These are phyloP conservation scores for Epichloe gansuensis DNA, from an alignment of 2,329 filamentous ascomycete genomes.

Conservation along the genomic window DNA sequence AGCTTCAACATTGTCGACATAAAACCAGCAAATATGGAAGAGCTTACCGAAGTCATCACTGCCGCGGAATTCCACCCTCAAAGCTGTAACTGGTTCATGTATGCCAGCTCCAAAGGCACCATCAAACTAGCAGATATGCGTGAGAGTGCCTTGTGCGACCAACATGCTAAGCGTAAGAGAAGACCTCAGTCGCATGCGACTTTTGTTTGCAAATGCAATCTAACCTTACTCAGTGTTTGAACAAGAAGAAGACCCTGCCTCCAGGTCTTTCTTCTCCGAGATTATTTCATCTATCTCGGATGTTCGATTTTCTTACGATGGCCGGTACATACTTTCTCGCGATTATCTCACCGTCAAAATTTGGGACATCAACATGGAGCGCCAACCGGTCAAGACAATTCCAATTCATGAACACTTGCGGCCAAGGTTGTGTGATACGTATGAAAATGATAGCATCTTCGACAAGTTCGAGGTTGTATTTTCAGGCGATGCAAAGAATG, in stretches of 20 bases:
- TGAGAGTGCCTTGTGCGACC: conserved; percentile 88
- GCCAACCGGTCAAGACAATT: conserved; percentile 94
- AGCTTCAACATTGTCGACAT: conserved; percentile 99
- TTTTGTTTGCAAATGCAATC: conserved; percentile 3
- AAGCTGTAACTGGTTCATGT: conserved; percentile 99
- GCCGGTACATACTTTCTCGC: conserved; percentile 90
- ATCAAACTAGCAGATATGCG: conserved; percentile 99
- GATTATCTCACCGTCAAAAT: conserved; percentile 99
- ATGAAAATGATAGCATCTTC: conserved; percentile 98
- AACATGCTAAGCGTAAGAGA: conserved; percentile 75
- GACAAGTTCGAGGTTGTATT: conserved; percentile 99
- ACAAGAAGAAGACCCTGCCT: conserved; percentile 93
- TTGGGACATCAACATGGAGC: conserved; percentile 99
- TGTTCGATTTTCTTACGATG: conserved; percentile 92
- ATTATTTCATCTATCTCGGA: conserved; percentile 99
- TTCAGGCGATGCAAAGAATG: conserved; percentile 94
- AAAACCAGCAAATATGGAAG: conserved; percentile 99
- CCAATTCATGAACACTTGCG: conserved; percentile 96
- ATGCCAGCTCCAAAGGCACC: conserved; percentile 95
- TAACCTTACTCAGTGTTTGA: conserved; percentile 64
- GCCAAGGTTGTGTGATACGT: conserved; percentile 90
- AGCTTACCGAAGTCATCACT: conserved; percentile 96
- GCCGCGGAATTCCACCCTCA: conserved; percentile 93
- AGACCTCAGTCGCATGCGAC: neutral
- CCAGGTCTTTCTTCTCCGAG: conserved; percentile 98